phyloP scores from a whole-genome alignment of 768 basidiomycete species.

The Leccinellum rugosiceps region DNA sequence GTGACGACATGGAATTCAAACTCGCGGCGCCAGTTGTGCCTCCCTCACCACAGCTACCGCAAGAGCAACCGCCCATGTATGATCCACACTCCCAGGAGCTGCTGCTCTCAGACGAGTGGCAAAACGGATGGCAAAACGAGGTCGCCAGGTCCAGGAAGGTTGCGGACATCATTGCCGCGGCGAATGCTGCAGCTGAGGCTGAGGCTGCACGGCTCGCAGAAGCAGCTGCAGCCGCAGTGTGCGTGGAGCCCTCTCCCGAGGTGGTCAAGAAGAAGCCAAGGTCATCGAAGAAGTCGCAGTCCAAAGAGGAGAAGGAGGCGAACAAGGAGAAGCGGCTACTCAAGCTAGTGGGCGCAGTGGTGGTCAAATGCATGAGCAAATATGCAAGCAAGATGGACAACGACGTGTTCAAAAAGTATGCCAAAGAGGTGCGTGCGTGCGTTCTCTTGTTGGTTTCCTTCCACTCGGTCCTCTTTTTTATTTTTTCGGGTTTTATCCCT shows the following conservation, averaged over 20 bases:
- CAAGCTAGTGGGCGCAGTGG: constrained; percentile 83
- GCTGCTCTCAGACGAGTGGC: not conserved
- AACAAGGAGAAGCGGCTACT: constrained; percentile 78
- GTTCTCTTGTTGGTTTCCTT: not conserved
- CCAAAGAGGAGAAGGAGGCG: constrained; percentile 59
- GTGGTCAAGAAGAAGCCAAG: constrained; percentile 28
- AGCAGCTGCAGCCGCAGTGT: constrained; percentile 12
- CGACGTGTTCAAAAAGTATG: constrained; percentile 91
- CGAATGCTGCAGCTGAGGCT: constrained; percentile 33
- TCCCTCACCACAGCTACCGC: not conserved
- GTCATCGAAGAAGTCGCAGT: constrained; percentile 37
- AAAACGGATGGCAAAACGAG: not conserved
- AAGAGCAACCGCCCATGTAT: not conserved
- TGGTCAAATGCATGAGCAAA: constrained; percentile 92
- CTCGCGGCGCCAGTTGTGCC: not conserved
- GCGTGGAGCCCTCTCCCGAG: constrained; percentile 11
- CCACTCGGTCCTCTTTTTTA: not conserved
- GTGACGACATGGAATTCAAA: constrained; percentile 24
- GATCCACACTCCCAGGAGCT: not conserved
- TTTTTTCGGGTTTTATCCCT: not conserved
- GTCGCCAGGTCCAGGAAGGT: constrained; percentile 20
- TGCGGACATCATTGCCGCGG: constrained; percentile 42
- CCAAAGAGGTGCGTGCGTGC: constrained; percentile 72
- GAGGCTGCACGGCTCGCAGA: constrained; percentile 32
- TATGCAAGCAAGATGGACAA: constrained; percentile 70